A percentile compares a stretch with the other conserved stretches of the same genome.
Conservation (phyloP, 2,329 filamentous ascomycete genomes). For the Diaporthe sp. region DNA sequence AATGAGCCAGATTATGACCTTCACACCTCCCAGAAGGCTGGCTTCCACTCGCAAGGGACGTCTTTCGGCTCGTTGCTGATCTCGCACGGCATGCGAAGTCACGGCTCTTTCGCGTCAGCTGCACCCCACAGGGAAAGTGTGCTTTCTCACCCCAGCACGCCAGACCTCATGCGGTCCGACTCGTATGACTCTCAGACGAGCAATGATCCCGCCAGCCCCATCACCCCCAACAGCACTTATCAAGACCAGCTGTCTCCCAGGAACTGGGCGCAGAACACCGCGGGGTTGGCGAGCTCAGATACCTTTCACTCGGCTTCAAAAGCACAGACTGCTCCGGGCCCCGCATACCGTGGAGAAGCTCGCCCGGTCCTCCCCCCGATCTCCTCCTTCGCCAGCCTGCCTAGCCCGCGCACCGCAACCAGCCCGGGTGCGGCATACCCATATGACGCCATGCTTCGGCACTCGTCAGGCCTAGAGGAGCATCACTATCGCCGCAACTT, state of each 20-base stretch:
- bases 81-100: conserved; percentile 9
- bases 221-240: conserved; percentile 65
- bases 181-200: conserved; percentile 73
- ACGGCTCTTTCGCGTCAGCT: conserved; percentile 18
- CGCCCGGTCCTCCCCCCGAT: conserved; percentile 35
- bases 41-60: background rate
- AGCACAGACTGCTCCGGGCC: conserved; percentile 49
- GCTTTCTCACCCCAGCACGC: conserved; percentile 63
- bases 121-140: conserved; percentile 16
- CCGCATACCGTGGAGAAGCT: conserved; percentile 41
- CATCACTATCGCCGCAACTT: conserved; percentile 26
- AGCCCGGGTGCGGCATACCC: conserved; percentile 28
- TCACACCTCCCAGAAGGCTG: conserved; percentile 9
- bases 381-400: conserved; percentile 32
- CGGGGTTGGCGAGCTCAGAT: conserved; percentile 45
- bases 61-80: background rate
- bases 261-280: background rate
- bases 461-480: conserved; percentile 30
- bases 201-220: conserved; percentile 66
- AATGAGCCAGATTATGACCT: conserved; percentile 27
- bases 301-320: conserved; percentile 52
- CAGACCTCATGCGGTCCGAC: conserved; percentile 70
- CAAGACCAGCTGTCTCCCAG: conserved; percentile 26
- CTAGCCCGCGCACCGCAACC: conserved; percentile 28
- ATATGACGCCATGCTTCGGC: conserved; percentile 26